Percentiles rank a stretch among this genome's conserved stretches.
These are phyloP conservation scores for Plasmodium sp. DNA, from an alignment of 169 alveolate genomes.

Conservation along the genomic window DNA sequence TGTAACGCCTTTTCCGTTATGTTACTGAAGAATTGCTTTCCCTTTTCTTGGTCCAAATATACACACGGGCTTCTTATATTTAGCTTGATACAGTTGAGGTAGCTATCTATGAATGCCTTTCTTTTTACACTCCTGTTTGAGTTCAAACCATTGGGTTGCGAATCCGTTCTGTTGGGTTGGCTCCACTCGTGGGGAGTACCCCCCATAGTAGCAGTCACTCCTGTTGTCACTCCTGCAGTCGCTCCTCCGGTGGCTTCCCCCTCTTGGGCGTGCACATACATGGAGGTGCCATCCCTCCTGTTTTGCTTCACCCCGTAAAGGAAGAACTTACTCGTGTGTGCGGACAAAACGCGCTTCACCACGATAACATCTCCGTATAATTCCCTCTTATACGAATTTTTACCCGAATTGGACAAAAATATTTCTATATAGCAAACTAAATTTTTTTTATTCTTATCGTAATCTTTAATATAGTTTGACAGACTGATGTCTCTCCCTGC, in stretches of 20 bases:
- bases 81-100: not conserved
- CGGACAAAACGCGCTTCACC: slow-evolving; percentile 24
- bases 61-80: slow-evolving; percentile 84
- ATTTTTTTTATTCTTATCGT: slow-evolving; percentile 81
- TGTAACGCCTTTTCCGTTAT: slow-evolving; percentile 77
- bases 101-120: slow-evolving; percentile 68
- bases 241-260: not conserved
- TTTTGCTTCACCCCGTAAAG: slow-evolving; percentile 38
- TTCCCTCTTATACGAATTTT: slow-evolving; percentile 47
- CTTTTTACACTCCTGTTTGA: slow-evolving; percentile 68
- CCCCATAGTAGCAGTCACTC: no score
- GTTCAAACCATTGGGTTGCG: not conserved
- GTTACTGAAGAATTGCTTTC: slow-evolving; percentile 82
- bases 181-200: not conserved
- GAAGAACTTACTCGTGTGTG: slow-evolving; percentile 52
- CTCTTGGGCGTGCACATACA: not conserved
- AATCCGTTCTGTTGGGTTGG: not conserved
- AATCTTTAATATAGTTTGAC: slow-evolving; percentile 83
- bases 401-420: slow-evolving; percentile 57
- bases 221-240: no score
- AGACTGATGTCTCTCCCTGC: slow-evolving; percentile 83
- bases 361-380: slow-evolving; percentile 44
- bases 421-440: not conserved
- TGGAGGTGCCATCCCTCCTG: not conserved
- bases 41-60: slow-evolving; percentile 86